Percentiles rank a stretch among this genome's conserved stretches.
phyloP scores from a whole-genome alignment of 2,329 filamentous ascomycete species.

The Fusarium albidum region DNA sequence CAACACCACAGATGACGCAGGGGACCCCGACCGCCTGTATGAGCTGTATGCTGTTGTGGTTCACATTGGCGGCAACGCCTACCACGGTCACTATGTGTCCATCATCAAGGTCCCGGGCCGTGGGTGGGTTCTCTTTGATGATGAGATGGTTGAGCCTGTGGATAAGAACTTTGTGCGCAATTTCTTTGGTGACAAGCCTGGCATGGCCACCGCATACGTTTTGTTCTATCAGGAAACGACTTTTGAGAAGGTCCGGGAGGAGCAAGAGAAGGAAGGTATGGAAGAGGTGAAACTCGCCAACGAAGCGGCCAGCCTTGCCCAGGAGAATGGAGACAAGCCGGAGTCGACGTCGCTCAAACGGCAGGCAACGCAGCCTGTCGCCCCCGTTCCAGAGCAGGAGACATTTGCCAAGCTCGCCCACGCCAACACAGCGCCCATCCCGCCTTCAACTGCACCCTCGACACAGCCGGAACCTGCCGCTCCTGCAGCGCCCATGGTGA shows the following conservation, averaged over 20 bases:
- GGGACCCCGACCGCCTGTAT: conserved; percentile 92
- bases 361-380: conserved; percentile 58
- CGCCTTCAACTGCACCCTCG: conserved; percentile 31
- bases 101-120: conserved; percentile 97
- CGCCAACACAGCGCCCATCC: conserved; percentile 67
- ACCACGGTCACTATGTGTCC: conserved; percentile 96
- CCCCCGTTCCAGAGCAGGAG: conserved; percentile 57
- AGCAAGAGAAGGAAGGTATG: conserved; percentile 82
- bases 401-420: conserved; percentile 69
- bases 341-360: conserved; percentile 57
- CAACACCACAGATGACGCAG: conserved; percentile 95
- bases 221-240: conserved; percentile 96
- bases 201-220: conserved; percentile 93
- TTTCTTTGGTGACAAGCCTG: conserved; percentile 94
- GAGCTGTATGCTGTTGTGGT: conserved; percentile 97
- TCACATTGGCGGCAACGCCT: conserved; percentile 95
- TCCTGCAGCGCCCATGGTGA: conserved; percentile 23
- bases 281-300: conserved; percentile 67
- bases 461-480: conserved; percentile 22
- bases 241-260: conserved; percentile 71
- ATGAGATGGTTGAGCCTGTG: conserved; percentile 98
- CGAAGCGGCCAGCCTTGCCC: conserved; percentile 63
- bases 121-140: conserved; percentile 96
- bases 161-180: conserved; percentile 96
- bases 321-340: conserved; percentile 56